Conservation (phyloP, 345 rosid genomes). For the Citrus sinensis region DVS_A1.0 CM039163.1:51339501-51340000, state of each 20-base stretch:
- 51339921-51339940: constrained; percentile 64
- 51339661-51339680: constrained; percentile 64
- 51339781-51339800: constrained; percentile 13
- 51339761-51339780: not conserved
- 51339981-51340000: constrained; percentile 12
- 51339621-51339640: constrained; percentile 73
- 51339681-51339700: constrained; percentile 29
- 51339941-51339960: constrained; percentile 59
- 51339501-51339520: not conserved
- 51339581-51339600: constrained; percentile 75
- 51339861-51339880: constrained; percentile 39
- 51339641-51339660: constrained; percentile 56
- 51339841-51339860: not conserved
- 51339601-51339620: constrained; percentile 87
- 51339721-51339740: not conserved
- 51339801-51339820: constrained; percentile 20
- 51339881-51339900: constrained; percentile 46
- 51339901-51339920: constrained; percentile 68
- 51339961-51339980: constrained; percentile 37
- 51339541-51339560: constrained; percentile 72
- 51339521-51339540: not conserved
- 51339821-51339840: not conserved
- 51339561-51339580: constrained; percentile 86
- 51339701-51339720: constrained; percentile 1
- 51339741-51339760: constrained; percentile 19